phyloP scores from a whole-genome alignment of 768 basidiomycete species.

The Lentinus brumalis region DNA sequence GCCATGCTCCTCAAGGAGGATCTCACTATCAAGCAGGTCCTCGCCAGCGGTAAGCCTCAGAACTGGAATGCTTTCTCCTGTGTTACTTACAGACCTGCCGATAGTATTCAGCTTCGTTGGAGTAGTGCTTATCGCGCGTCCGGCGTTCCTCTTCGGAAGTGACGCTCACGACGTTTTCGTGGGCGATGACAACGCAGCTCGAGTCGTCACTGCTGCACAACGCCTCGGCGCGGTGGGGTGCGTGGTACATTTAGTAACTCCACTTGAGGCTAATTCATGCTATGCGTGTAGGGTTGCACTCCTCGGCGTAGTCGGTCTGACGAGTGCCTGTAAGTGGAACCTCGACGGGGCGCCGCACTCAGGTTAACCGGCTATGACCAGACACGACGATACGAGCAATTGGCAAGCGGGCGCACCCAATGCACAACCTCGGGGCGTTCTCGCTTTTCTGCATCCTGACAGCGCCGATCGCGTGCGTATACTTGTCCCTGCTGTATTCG shows the following conservation, averaged over 20 bases:
- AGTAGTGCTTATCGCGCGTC: conserved; percentile 81
- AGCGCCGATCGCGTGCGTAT: conserved; percentile 32
- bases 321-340: conserved; percentile 63
- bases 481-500: background rate
- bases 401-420: conserved; percentile 72
- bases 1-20: conserved; percentile 65
- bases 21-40: conserved; percentile 53
- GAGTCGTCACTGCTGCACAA: conserved; percentile 24
- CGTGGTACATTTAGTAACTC: conserved; percentile 9
- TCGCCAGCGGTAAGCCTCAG: conserved; percentile 38
- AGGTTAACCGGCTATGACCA: conserved; percentile 20
- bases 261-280: background rate
- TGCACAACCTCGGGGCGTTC: conserved; percentile 73
- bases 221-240: conserved; percentile 65
- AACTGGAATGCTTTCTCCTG: background rate
- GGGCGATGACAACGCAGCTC: background rate
- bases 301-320: conserved; percentile 61
- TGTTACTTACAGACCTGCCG: conserved; percentile 15
- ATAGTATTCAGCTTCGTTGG: conserved; percentile 65
- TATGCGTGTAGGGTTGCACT: conserved; percentile 52
- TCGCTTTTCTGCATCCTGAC: conserved; percentile 53
- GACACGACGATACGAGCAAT: conserved; percentile 64
- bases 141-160: conserved; percentile 67
- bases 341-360: background rate
- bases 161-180: background rate